Evolutionary conservation across 768 basidiomycete species (phyloP), one percentile per base, ranked within the genome.

Genomic region (Lepiota venenata): DNA sequence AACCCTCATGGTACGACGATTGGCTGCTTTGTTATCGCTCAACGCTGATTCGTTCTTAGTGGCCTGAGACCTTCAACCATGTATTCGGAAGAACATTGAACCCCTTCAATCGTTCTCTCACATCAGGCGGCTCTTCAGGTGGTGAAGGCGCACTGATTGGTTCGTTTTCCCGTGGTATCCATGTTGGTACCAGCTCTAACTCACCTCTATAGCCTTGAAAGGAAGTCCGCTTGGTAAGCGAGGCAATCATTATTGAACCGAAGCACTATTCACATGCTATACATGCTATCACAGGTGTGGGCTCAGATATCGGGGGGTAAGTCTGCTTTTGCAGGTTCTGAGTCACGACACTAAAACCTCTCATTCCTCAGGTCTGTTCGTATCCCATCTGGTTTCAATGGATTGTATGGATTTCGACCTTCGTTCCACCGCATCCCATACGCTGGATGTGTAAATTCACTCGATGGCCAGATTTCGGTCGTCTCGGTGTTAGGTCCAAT

Each of bases 61-160:
- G 84, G 80, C 74, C 77, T 1, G 92, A 96, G 65, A 85, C 88
- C 0, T 82, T 76, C 71, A 94, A 94, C 63, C 69, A 83, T 56
- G 73, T 93, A 25, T 94, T 88, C 60, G 92, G 91, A 1, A 75
- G 88, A 49, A 93, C 93, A 0, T 62, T 71, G 14, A 92, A 93
- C 61, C 92, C 92, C 0, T 72, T 76, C 63, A 91, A 93, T 63
- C 79, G 85, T 9, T 74, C 75, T 15, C 72, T 91, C 43, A 91
- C 87, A 4, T 70, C 74, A 4, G 91, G 92, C 10, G 93, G 93
- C 1, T 93, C 90, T 0, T 89, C 87, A 2, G 93, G 93, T 5
- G 93, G 92, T 32, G 93, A 94, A 71, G 88, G 87, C 39, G 88
- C 91, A 1, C 75, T 94, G 6, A 61, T 93, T 40, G 84, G 83